Conservation (phyloP, 2,329 filamentous ascomycete species). For the Aspergillus novofumigatus region DNA sequence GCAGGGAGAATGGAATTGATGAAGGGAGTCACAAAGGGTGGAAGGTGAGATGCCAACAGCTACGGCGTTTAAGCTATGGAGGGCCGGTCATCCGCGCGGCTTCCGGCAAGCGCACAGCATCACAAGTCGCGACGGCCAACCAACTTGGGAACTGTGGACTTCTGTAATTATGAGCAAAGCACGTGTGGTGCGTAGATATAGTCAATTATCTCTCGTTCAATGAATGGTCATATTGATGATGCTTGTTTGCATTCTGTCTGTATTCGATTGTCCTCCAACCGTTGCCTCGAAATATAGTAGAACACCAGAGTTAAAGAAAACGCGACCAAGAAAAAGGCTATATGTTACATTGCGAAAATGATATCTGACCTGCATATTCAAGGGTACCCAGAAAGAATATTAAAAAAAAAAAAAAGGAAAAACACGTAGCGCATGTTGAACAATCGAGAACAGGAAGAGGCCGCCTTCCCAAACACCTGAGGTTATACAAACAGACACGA, state of each 20-base stretch:
- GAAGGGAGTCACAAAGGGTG: slow-evolving; percentile 9
- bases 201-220: not conserved
- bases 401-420: not conserved
- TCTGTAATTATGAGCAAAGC: not conserved
- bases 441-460: slow-evolving; percentile 1
- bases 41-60: not conserved
- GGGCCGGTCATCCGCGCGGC: slow-evolving; percentile 7
- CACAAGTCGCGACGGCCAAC: slow-evolving; percentile 4
- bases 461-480: slow-evolving; percentile 13
- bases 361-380: not conserved
- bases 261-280: not conserved
- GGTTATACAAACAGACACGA: slow-evolving; percentile 13
- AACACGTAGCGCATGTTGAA: not conserved
- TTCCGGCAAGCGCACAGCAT: slow-evolving; percentile 5
- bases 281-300: not conserved
- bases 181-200: not conserved
- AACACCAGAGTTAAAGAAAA: not conserved
- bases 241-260: not conserved
- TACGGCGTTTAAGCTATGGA: not conserved
- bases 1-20: slow-evolving; percentile 5
- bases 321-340: slow-evolving; percentile 8
- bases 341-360: slow-evolving; percentile 16
- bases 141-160: not conserved
- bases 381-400: slow-evolving; percentile 4
- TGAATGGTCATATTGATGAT: not conserved